phyloP scores from a whole-genome alignment of 202 grass and related monocot species.

The Cymbopogon flexuosus region DNA sequence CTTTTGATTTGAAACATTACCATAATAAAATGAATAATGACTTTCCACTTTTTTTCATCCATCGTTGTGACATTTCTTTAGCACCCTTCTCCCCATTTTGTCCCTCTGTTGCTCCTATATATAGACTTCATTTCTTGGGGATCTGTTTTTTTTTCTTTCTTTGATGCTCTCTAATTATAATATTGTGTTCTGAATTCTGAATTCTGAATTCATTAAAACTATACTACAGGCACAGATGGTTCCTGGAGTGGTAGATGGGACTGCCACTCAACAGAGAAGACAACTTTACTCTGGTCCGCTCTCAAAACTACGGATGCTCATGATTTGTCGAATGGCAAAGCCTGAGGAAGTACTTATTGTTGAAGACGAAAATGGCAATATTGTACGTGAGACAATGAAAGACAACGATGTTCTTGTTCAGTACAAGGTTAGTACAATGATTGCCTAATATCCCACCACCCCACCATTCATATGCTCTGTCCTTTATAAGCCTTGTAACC shows the following conservation, averaged over 20 bases:
- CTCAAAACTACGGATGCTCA: conserved; percentile 88
- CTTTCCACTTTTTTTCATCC: not conserved
- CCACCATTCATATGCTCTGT: not conserved
- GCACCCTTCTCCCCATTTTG: not conserved
- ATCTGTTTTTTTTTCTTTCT: not conserved
- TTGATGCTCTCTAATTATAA: conserved; percentile 6
- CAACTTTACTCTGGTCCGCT: conserved; percentile 81
- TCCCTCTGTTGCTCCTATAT: conserved; percentile 9
- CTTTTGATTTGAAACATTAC: not conserved
- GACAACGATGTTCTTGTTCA: conserved; percentile 98
- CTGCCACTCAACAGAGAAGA: conserved; percentile 66
- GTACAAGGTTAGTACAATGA: conserved; percentile 71
- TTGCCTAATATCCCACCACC: not conserved
- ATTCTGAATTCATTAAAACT: not conserved
- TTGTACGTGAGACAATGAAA: conserved; percentile 99
- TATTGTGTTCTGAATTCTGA: conserved; percentile 32
- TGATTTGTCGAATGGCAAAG: conserved; percentile 99
- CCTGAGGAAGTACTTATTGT: conserved; percentile 98
- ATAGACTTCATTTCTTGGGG: not conserved
- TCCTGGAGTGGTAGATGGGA: conserved; percentile 77
- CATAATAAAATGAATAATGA: not conserved
- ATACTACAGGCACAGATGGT: conserved; percentile 45
- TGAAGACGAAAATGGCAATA: conserved; percentile 98
- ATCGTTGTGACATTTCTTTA: not conserved
- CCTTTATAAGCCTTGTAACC: conserved; percentile 26